Evolutionary conservation across 805 yeast species (phyloP).

Genomic region (Hanseniaspora valbyensis): DNA sequence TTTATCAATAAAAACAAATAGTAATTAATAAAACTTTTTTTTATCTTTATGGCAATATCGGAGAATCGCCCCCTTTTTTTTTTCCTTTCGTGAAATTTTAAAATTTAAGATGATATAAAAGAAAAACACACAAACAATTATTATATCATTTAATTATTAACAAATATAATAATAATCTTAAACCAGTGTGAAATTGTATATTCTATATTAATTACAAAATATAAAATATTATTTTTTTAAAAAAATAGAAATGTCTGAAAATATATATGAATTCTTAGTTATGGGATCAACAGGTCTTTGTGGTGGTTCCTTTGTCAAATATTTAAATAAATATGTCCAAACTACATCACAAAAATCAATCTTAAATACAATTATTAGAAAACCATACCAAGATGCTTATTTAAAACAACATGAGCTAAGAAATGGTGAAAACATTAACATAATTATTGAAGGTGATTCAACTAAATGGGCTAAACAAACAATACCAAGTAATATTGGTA

Average conservation of each 20-base stretch:
- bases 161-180: too few relatives aligned
- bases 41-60: too few relatives aligned
- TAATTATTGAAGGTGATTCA: conserved; percentile 38
- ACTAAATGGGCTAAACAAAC: conserved; percentile 37
- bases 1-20: too few relatives aligned
- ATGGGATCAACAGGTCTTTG: conserved; percentile 75
- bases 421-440: conserved; percentile 20
- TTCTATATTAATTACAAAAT: too few relatives aligned
- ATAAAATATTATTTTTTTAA: too few relatives aligned
- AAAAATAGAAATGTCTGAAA: not conserved
- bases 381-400: conserved; percentile 21
- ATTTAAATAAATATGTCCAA: conserved; percentile 25
- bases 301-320: conserved; percentile 47
- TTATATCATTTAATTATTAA: too few relatives aligned
- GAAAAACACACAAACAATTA: too few relatives aligned
- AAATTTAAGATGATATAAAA: too few relatives aligned
- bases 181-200: too few relatives aligned
- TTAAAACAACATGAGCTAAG: conserved; percentile 23
- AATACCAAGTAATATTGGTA: conserved; percentile 6
- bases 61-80: too few relatives aligned
- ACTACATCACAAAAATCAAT: not conserved
- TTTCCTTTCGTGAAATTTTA: too few relatives aligned
- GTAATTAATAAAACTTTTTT: too few relatives aligned
- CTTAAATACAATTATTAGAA: conserved; percentile 40
- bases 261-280: conserved; percentile 26